Conservation (phyloP, 768 basidiomycete species). For the Cystobasidiopsis lactophilus region DNA sequence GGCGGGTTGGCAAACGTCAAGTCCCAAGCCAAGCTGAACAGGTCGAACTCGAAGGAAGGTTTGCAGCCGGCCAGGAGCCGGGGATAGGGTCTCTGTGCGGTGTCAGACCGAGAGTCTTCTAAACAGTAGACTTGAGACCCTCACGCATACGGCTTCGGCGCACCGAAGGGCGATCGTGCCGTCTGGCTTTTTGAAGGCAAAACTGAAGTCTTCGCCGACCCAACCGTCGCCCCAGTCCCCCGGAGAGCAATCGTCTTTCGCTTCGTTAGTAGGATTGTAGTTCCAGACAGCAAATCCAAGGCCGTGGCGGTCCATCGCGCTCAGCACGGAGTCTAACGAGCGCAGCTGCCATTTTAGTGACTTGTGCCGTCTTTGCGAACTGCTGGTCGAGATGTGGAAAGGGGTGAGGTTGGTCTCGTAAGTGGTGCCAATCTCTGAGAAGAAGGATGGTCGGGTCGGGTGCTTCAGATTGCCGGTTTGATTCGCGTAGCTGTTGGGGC, state of each 20-base stretch:
- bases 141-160: neutral
- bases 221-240: neutral
- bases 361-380: constrained; percentile 27
- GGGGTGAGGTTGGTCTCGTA: constrained; percentile 63
- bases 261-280: constrained; percentile 72
- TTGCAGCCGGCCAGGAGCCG: neutral
- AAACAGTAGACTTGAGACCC: too few species aligned
- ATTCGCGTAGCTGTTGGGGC: constrained; percentile 32
- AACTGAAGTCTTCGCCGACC: neutral
- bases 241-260: constrained; percentile 25
- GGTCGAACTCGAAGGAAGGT: neutral
- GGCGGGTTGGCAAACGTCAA: neutral
- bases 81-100: neutral
- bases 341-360: constrained; percentile 60
- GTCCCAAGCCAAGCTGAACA: neutral
- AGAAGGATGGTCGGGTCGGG: constrained; percentile 56
- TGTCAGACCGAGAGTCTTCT: too few species aligned
- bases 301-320: constrained; percentile 50
- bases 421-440: constrained; percentile 85
- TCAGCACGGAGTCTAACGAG: constrained; percentile 89
- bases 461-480: constrained; percentile 56
- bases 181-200: neutral
- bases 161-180: neutral
- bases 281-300: constrained; percentile 86
- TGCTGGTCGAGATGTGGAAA: neutral